Conservation (phyloP, 306 rosid species). For the Ceratonia siliqua region DNA sequence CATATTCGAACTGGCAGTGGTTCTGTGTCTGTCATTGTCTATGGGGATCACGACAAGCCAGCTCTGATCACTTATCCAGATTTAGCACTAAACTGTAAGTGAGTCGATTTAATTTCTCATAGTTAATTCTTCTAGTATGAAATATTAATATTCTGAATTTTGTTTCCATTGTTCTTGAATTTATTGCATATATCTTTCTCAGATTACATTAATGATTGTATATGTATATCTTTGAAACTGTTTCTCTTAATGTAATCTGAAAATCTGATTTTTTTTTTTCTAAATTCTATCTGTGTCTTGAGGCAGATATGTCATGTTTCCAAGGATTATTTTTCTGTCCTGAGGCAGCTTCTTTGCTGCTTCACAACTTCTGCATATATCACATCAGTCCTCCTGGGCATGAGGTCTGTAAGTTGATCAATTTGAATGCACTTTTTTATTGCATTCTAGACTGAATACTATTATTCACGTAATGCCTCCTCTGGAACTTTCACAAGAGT, state of each 20-base stretch:
- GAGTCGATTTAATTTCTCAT: background rate
- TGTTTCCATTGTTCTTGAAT: background rate
- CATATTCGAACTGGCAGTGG: constrained; percentile 77
- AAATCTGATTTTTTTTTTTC: background rate
- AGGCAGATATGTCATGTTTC: constrained; percentile 85
- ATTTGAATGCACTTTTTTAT: constrained; percentile 28
- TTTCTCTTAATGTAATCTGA: constrained; percentile 10
- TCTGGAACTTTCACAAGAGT: constrained; percentile 75
- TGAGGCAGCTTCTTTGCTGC: constrained; percentile 90
- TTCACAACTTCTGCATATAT: constrained; percentile 93
- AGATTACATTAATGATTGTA: background rate
- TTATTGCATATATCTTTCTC: constrained; percentile 4
- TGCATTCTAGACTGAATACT: constrained; percentile 38
- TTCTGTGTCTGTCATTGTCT: constrained; percentile 79
- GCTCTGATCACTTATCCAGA: constrained; percentile 89
- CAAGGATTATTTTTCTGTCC: constrained; percentile 95
- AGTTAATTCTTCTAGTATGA: background rate
- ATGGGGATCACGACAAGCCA: constrained; percentile 88
- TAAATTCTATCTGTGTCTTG: constrained; percentile 32
- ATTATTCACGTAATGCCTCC: constrained; percentile 60
- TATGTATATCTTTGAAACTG: background rate
- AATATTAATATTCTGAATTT: background rate
- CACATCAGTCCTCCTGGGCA: constrained; percentile 97
- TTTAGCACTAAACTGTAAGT: constrained; percentile 84
- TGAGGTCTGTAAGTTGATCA: constrained; percentile 69